These are phyloP conservation scores for Lichenothelia convexa DNA, from an alignment of 495 filamentous ascomycete species.

Conservation along the genomic window DNA sequence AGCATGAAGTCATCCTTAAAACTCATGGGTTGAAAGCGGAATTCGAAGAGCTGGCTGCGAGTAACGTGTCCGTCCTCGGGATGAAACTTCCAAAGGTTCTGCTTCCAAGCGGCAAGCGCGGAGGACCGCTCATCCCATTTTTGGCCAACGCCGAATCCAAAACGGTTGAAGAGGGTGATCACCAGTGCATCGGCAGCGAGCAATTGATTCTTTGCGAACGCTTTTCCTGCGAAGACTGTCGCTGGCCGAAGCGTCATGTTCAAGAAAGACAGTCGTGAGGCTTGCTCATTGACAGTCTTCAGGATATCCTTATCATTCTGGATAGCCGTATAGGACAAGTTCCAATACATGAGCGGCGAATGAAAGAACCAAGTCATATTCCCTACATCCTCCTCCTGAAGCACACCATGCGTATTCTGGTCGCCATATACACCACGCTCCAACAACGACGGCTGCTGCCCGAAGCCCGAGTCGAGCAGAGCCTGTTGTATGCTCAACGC, in stretches of 20 bases:
- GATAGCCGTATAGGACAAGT: slow-evolving; percentile 37
- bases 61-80: slow-evolving; percentile 32
- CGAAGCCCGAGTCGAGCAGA: slow-evolving; percentile 6
- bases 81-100: slow-evolving; percentile 39
- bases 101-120: slow-evolving; percentile 25
- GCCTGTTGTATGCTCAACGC: slow-evolving; percentile 41
- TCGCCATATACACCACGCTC: neutral
- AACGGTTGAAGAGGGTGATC: slow-evolving; percentile 47
- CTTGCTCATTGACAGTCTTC: slow-evolving; percentile 41
- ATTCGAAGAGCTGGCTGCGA: slow-evolving; percentile 45
- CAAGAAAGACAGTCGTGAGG: slow-evolving; percentile 34
- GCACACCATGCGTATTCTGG: no score
- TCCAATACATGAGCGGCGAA: slow-evolving; percentile 60
- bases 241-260: slow-evolving; percentile 54
- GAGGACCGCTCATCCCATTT: slow-evolving; percentile 38
- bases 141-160: slow-evolving; percentile 35
- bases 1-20: slow-evolving; percentile 38
- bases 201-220: slow-evolving; percentile 40
- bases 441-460: neutral
- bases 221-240: slow-evolving; percentile 57
- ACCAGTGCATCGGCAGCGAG: slow-evolving; percentile 54
- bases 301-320: slow-evolving; percentile 38
- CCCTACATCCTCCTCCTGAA: neutral
- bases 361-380: slow-evolving; percentile 32
- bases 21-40: slow-evolving; percentile 50